Base-by-base conservation (phyloP, 169 alveolate species). In the Plasmodium berghei region DNA sequence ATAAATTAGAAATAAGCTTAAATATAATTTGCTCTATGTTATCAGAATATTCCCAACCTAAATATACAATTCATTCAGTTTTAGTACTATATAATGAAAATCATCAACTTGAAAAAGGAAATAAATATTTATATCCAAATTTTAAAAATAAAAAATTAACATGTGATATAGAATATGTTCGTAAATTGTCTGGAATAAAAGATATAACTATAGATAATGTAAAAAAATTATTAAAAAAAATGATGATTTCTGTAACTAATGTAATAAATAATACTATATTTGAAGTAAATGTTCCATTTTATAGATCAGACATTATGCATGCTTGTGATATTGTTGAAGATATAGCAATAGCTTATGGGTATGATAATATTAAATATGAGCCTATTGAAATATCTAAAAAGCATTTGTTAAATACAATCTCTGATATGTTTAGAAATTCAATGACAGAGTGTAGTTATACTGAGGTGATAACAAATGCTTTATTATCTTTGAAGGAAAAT, bases 301-400 rank as follows among this genome's bases (percentile, higher is more conserved):
- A 95, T 28, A 94, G 99, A 66, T 92, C 98, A 72, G 99, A 98
- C 93, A 95, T 98, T 63, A 94, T 97, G 69, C 98, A 98, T 85
- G 97, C 98, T 22, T 98, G 99, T 91, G 99, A 98, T 92, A 93
- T 98, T 45, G 98, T 96, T 45, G 99, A 98, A 93, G 99, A 98
- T 90, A 94, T 98, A 74, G 99, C 99, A 24, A 97, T 98, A 56
- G 97, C 99, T 2, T 98, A 93, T 93, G 99, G 99, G 16, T 98
- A 95, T 75, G 97, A 97, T 75, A 97, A 95, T 20, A 95, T 95
- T 52, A 52, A 62, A 18, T 64, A 80, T 40, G 72, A 58, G 54
- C 24, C 86, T 9, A 10, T 58, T 34, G 77, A 92, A 20, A 45
- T 88, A 24, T 12, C 87, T 20, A 46, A 70, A 40, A 85, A 91